Base-by-base conservation (phyloP, 2,329 filamentous ascomycete genomes). In the Tetracladium maxilliforme region DNA sequence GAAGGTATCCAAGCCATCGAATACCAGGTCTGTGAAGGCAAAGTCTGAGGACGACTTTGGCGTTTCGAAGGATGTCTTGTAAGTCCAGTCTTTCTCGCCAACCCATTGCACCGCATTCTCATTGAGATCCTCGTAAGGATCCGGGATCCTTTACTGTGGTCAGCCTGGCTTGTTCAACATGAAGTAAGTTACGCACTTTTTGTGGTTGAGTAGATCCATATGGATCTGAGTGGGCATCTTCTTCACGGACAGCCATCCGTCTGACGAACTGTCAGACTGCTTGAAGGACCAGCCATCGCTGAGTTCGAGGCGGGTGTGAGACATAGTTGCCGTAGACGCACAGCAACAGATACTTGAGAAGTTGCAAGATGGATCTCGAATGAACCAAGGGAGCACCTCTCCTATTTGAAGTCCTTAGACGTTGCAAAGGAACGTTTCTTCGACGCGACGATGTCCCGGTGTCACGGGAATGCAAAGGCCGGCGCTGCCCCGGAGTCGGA, bases 1-100 rank as follows among this genome's bases (percentile, higher is more conserved):
- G 33, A 70, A 72, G 1, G 70, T 76, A 38, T 76, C 71, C 2
- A 76, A 56, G 1, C 71, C 71, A 35, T 73, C 60, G 29, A 76
- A 73, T 7, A 69, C 63, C 5, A 76, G 47, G 10, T 66, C 56
- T 11, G 53, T 45, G 14, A 38, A 49, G 6, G 35, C 36, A 16
- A 45, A 42, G 19, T 45, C 19, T 6, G 32, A 25, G 15, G 27
- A 30, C 18, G 27, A 27, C 6, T 17, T 30, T n/a, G 25, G 25
- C 16, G 19, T 28, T 14, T 31, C 10, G 14, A 32, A 27, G 8
- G 15, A 21, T 10, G 17, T 18, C 14, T 21, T 25, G 16, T 63
- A 62, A 8, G 45, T 52, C 58, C 58, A 63, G 5, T 46, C 39
- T 33, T 53, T 49, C 32, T 61, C 55, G 12, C 48, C 55, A 10